Evolutionary conservation across 441 rosid species (phyloP), one percentile per base, ranked within the genome.

Genomic region (Cnidoscolus chayamansa): DNA sequence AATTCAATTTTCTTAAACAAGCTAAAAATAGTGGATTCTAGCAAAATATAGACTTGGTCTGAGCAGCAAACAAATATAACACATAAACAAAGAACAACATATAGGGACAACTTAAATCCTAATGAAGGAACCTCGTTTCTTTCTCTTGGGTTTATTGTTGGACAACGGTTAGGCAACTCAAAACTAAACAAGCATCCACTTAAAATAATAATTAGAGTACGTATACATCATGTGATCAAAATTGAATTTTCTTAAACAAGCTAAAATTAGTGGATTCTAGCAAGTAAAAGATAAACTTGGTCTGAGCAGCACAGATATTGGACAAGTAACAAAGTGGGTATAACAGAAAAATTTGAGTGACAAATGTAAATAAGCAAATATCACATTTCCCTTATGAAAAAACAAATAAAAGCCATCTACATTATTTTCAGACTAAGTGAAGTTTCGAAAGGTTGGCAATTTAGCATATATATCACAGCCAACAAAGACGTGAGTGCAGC

Each of bases 231-330:
- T 17, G 3, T 43, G 30, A 54, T 59, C 40, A 30, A 31, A 35
- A 43, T 15, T 10, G 4, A 20, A 20, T 11, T 35, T 10, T 45
- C 48, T 50, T 54, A 6, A 67, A 56, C 19, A n/a, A 20, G 61
- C 56, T 9, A 13, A 70, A 32, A 60, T 1, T 47, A 10, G 15
- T 0, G 20, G 63, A 54, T 17, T 17, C 19, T 4, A 37, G 48
- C 10, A 55, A 60, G 75, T n/a, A 59, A 75, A 50, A 64, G 19
- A 19, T 35, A 60, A 35, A 43, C 17, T 70, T 66, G 47, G 57
- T 35, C 66, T 4, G 20, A 47, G 70, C 53, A 65, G 17, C 35
- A 45, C 17, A 5, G 17, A 47, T 7, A 54, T 0, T 35, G 32
- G 43, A 31, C 59, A 20, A 72, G 30, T 25, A n/a, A 11, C n/a